Conservation (phyloP, 768 basidiomycete genomes). For the Boletus rubroflammeus region DNA sequence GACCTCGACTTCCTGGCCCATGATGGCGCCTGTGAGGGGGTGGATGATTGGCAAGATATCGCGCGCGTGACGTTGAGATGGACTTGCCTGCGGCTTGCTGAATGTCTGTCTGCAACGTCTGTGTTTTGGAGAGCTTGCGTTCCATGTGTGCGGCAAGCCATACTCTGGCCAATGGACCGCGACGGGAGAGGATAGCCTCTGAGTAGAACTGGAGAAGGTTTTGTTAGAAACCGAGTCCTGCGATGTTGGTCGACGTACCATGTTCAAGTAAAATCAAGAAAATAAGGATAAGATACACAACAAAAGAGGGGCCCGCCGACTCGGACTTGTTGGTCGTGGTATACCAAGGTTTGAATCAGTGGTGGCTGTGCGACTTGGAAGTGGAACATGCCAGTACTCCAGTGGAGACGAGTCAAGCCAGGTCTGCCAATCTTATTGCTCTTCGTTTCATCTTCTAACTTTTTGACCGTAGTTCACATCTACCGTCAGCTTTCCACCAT, state of each 20-base stretch:
- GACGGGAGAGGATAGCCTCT: slow-evolving; percentile 88
- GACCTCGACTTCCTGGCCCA: slow-evolving; percentile 86
- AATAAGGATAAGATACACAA: slow-evolving; percentile 21
- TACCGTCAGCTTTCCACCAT: slow-evolving; percentile 5
- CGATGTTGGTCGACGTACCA: slow-evolving; percentile 13
- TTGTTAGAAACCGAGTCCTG: not conserved
- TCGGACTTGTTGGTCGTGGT: slow-evolving; percentile 5
- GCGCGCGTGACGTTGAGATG: not conserved
- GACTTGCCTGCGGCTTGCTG: slow-evolving; percentile 80
- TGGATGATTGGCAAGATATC: not conserved
- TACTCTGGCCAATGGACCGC: slow-evolving; percentile 92
- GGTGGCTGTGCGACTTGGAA: slow-evolving; percentile 24
- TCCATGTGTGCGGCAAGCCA: slow-evolving; percentile 99
- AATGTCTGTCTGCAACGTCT: slow-evolving; percentile 93
- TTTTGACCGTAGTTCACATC: not conserved
- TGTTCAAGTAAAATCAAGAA: slow-evolving; percentile 21
- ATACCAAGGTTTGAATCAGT: slow-evolving; percentile 16
- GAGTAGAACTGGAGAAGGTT: slow-evolving; percentile 71
- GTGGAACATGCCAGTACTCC: slow-evolving; percentile 11
- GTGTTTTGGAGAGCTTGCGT: slow-evolving; percentile 93
- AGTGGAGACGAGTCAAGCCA: not conserved
- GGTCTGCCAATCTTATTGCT: not conserved
- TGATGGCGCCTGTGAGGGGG: slow-evolving; percentile 68
- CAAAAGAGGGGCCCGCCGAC: not conserved
- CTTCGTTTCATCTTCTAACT: not conserved